Base-by-base conservation (phyloP, 768 basidiomycete species). In the Russula ochroleuca region DNA sequence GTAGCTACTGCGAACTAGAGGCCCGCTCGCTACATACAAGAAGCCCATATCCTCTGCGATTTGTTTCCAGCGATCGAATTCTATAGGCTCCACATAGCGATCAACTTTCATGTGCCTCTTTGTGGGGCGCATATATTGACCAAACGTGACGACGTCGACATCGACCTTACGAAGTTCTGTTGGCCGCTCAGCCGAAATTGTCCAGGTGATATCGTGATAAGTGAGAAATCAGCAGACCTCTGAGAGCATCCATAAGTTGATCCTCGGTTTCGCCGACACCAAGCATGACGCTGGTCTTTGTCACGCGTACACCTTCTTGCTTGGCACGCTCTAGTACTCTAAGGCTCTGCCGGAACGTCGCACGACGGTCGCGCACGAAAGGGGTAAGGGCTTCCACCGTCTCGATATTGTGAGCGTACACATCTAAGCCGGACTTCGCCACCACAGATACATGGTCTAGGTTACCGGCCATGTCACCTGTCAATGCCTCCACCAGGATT, bases 101-200 rank as follows among this genome's bases (percentile, higher is more conserved):
- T 93, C 89, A 11, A 99, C 97, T 75, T 98, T 99, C 97, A 99
- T 98, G 75, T 99, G 97, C 33, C 87, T 84, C 75, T 98, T 98
- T 10, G 97, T 98, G 8, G 97, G 97, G 54, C 97, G 89, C 97
- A 99, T 98, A 75, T 99, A 99, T 77, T 99, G 97, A 2, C 97
- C 97, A 73, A 99, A 98, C 2, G 97, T 99, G 33, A 99, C 94
- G 7, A 99, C 96, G 71, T 98, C 96, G 50, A 98, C 95, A 68
- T 93, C 83, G 51, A 85, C 79, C 68, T 86, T 87, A 49, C 96
- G 88, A 8, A 98, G 81, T 67, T 96, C 97, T 98, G 72, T 51
- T 57, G 41, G 56, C 55, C 67, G 35, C 55, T 52, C 9, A 67
- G 23, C 67, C 54, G 25, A 58, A 19, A 28, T 59, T 31, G 61